Percentiles rank a stretch among this genome's conserved stretches.
phyloP scores from a whole-genome alignment of 352 stramenopile species.

The Globisporangium megalacanthum region DNA sequence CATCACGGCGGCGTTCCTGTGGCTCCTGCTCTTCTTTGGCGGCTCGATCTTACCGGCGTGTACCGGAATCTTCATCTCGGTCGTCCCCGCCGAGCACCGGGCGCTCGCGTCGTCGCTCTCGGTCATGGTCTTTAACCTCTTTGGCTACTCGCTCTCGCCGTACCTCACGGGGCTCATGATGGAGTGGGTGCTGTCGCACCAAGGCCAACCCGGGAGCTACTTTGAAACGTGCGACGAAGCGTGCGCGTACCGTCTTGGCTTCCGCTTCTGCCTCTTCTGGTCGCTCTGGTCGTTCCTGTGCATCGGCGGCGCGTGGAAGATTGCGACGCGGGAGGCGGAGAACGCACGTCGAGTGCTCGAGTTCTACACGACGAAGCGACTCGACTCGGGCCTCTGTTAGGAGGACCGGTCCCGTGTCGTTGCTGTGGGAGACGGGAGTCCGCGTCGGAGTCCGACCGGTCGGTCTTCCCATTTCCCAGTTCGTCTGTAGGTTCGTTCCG shows the following conservation, averaged over 20 bases:
- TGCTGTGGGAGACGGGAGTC: too few species aligned
- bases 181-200: conserved; percentile 69
- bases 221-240: conserved; percentile 75
- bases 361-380: conserved; percentile 37
- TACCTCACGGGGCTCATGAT: conserved; percentile 78
- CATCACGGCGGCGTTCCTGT: conserved; percentile 66
- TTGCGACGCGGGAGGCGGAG: conserved; percentile 45
- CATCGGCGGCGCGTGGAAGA: conserved; percentile 49
- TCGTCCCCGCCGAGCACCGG: conserved; percentile 65
- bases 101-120: conserved; percentile 75
- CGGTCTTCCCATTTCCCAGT: too few species aligned
- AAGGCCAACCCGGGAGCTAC: conserved; percentile 52
- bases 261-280: conserved; percentile 80
- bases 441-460: too few species aligned
- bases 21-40: conserved; percentile 79
- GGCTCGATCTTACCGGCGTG: conserved; percentile 75
- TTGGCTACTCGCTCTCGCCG: conserved; percentile 72
- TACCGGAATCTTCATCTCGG: conserved; percentile 83
- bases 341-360: conserved; percentile 50
- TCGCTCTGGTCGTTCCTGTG: conserved; percentile 75
- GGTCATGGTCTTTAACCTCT: conserved; percentile 82
- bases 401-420: too few species aligned
- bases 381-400: conserved; percentile 1
- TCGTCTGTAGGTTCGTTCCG: too few species aligned
- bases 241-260: conserved; percentile 73